Conservation (phyloP, 1,284 basidiomycete genomes). For the Puccinia hordei region DNA sequence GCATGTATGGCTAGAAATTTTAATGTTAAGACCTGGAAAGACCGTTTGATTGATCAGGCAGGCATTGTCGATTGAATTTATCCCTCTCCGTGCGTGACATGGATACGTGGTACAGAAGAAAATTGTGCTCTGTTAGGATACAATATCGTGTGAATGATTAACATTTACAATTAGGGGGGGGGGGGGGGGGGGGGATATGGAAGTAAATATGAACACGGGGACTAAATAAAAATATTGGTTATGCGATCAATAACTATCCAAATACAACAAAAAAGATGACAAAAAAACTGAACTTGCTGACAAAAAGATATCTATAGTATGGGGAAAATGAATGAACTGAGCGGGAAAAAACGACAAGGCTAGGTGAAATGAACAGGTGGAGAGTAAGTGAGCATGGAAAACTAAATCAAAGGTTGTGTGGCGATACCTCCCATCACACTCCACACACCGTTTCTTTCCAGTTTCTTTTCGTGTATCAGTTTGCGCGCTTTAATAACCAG, state of each 20-base stretch:
- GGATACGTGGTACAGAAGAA: constrained; percentile 3
- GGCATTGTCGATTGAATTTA: not conserved
- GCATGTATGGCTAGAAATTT: no score
- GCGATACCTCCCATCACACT: not conserved
- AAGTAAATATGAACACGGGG: not conserved
- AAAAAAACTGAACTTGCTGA: not conserved
- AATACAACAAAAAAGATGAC: constrained; percentile 21
- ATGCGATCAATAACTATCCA: constrained; percentile 4
- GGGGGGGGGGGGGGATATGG: not conserved
- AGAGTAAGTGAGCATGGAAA: not conserved
- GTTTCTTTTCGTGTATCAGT: not conserved
- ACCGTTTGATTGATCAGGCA: no score
- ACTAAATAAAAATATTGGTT: not conserved
- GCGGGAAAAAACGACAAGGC: not conserved
- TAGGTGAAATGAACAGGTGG: not conserved
- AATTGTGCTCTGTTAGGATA: not conserved
- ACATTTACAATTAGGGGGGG: not conserved
- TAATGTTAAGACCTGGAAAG: no score
- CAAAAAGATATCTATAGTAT: not conserved
- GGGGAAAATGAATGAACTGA: not conserved
- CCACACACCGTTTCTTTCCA: not conserved
- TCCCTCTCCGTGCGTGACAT: not conserved
- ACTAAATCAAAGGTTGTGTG: not conserved
- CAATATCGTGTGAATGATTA: not conserved
- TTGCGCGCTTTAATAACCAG: constrained; percentile 46